These are phyloP conservation scores for Capsicum rhomboideum DNA, from an alignment of 257 asterid species.

Conservation along the genomic window DNA sequence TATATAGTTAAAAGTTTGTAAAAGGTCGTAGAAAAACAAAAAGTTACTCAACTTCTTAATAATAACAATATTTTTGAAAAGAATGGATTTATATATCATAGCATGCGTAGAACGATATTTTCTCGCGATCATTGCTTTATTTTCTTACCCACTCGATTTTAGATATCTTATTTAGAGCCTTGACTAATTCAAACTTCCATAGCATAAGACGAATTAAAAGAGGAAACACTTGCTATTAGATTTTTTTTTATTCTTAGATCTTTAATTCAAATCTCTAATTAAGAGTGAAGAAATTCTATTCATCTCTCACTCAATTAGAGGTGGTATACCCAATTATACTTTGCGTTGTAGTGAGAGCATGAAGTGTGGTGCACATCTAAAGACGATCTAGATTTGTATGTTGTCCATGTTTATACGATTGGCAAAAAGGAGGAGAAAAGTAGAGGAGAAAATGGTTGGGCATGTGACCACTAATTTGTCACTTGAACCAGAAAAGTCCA, in stretches of 20 bases:
- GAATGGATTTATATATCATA: neutral
- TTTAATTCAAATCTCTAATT: neutral
- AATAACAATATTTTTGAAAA: neutral
- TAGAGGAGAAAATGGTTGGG: neutral
- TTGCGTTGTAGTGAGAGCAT: neutral
- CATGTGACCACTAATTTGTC: constrained; percentile 2
- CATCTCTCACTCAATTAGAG: neutral
- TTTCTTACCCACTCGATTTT: neutral
- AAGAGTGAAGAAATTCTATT: neutral
- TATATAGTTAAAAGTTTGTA: neutral
- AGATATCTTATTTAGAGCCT: neutral
- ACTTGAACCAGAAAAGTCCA: neutral
- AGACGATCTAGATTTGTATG: neutral
- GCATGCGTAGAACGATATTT: neutral
- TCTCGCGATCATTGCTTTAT: neutral
- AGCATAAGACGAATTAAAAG: neutral
- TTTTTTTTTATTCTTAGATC: neutral
- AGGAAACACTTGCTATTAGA: neutral
- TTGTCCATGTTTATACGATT: neutral
- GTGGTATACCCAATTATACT: neutral
- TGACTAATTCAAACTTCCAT: neutral
- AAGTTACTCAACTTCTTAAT: neutral
- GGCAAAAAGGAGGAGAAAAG: neutral
- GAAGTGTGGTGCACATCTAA: neutral
- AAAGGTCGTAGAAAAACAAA: neutral